Evolutionary conservation across 2,329 filamentous ascomycete species (phyloP).

Genomic region (Monosporascus ibericus): DNA sequence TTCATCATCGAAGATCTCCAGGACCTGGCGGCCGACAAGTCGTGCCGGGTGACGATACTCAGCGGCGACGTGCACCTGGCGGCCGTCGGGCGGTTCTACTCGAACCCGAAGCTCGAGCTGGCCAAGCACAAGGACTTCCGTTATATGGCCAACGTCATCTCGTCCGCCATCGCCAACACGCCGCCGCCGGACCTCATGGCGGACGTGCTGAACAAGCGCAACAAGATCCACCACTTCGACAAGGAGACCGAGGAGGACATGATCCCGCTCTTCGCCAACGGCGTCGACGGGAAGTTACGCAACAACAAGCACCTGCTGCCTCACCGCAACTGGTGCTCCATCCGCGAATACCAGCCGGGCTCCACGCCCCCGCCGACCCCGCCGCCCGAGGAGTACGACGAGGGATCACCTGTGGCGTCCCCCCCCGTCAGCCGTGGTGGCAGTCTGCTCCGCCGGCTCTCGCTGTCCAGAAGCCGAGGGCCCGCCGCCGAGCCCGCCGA

Average conservation of each 20-base stretch:
- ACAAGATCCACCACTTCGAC: conserved; percentile 70
- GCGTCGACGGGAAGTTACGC: conserved; percentile 80
- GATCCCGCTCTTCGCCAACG: conserved; percentile 86
- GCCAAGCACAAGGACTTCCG: conserved; percentile 87
- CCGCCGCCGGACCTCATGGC: conserved; percentile 84
- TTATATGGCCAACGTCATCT: conserved; percentile 95
- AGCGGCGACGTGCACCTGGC: conserved; percentile 92
- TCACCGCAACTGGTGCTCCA: conserved; percentile 92
- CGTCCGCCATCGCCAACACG: conserved; percentile 88
- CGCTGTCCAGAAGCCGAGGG: conserved; percentile 35
- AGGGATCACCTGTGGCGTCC: too few relatives aligned
- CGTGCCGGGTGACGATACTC: conserved; percentile 83
- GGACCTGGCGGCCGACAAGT: conserved; percentile 87
- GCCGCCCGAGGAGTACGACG: conserved; percentile 40
- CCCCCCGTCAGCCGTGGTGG: conserved; percentile 14
- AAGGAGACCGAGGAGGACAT: conserved; percentile 86
- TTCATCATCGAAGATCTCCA: conserved; percentile 87
- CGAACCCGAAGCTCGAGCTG: conserved; percentile 72
- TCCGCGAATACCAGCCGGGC: conserved; percentile 76
- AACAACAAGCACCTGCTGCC: conserved; percentile 90
- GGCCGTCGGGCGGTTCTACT: conserved; percentile 91
- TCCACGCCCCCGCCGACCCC: conserved; percentile 67
- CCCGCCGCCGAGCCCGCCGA: conserved; percentile 31
- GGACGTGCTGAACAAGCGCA: conserved; percentile 88
- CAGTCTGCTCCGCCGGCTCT: conserved; percentile 38